Percentiles rank a stretch among this genome's conserved stretches.
Conservation (phyloP, 1,139 yeast genomes). For the Scheffersomyces illinoinensis region DNA sequence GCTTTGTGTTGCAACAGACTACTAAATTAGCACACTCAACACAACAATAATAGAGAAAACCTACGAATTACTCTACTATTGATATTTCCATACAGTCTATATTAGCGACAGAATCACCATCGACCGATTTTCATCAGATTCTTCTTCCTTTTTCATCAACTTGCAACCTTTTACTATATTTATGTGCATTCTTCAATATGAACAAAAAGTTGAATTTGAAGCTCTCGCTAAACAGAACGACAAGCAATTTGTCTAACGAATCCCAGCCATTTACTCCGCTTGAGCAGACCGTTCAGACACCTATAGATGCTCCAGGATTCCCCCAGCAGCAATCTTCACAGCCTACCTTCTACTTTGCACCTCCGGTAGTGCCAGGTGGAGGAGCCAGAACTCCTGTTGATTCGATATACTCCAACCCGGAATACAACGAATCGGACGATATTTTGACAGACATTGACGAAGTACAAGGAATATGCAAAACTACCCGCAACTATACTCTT, state of each 20-base stretch:
- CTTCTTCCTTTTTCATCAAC: not conserved
- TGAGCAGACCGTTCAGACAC: constrained; percentile 47
- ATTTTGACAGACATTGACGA: constrained; percentile 44
- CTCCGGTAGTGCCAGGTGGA: constrained; percentile 6
- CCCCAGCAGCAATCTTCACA: constrained; percentile 4
- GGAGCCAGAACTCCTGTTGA: constrained; percentile 1
- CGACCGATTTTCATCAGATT: not conserved
- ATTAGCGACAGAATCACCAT: not conserved
- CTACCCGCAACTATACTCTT: constrained; percentile 34
- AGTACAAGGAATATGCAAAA: constrained; percentile 18
- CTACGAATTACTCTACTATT: not conserved
- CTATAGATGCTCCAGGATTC: constrained; percentile 29
- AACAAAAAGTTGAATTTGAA: constrained; percentile 30
- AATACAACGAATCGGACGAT: constrained; percentile 45
- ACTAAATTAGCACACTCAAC: not conserved
- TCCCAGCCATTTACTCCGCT: constrained; percentile 46
- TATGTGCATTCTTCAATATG: constrained; percentile 11
- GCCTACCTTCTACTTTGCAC: constrained; percentile 6
- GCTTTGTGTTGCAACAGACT: not conserved
- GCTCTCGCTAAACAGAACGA: constrained; percentile 32
- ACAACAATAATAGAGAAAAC: not conserved
- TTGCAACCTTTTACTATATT: not conserved
- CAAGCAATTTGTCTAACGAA: constrained; percentile 21
- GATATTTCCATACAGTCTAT: not conserved
- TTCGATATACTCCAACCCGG: constrained; percentile 29